Conservation (phyloP, 305 asterid species). For the Fraxinus platypoda region DNA sequence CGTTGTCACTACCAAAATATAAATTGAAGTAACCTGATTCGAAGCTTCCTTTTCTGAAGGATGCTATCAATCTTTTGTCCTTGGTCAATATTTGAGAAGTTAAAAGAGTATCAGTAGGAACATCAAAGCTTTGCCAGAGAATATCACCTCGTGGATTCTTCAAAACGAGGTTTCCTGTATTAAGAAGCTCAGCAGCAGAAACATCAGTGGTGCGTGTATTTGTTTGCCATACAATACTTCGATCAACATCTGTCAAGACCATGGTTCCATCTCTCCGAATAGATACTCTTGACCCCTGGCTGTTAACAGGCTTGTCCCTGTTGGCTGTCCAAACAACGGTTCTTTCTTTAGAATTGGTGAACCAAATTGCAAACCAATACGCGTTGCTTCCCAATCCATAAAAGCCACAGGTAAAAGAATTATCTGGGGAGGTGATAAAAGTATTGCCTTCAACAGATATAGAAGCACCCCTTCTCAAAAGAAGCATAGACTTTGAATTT, state of each 20-base stretch:
- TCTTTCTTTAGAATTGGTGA: conserved; percentile 52
- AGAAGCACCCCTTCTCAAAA: conserved; percentile 35
- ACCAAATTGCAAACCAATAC: conserved; percentile 65
- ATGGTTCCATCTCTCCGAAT: conserved; percentile 49
- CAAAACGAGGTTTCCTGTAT: conserved; percentile 54
- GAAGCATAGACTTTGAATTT: conserved; percentile 23
- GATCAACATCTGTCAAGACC: conserved; percentile 55
- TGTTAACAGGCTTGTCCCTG: conserved; percentile 54
- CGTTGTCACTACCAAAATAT: conserved; percentile 54
- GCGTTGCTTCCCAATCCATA: conserved; percentile 50
- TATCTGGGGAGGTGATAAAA: conserved; percentile 47
- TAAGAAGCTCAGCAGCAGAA: conserved; percentile 46
- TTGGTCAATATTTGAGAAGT: conserved; percentile 62
- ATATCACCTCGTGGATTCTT: conserved; percentile 28
- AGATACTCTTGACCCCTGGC: conserved; percentile 38
- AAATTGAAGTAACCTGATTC: conserved; percentile 57
- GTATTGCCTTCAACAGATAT: conserved; percentile 39
- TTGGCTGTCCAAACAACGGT: conserved; percentile 70
- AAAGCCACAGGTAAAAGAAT: conserved; percentile 64
- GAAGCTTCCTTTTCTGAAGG: conserved; percentile 34
- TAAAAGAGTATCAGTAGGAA: conserved; percentile 55
- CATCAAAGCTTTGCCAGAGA: conserved; percentile 65
- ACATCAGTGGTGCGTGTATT: conserved; percentile 36
- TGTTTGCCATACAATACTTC: conserved; percentile 56
- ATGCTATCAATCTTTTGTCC: conserved; percentile 45